Evolutionary conservation across 2,329 filamentous ascomycete species (phyloP).

Genomic region (Penicillium fuscoglaucum): DNA sequence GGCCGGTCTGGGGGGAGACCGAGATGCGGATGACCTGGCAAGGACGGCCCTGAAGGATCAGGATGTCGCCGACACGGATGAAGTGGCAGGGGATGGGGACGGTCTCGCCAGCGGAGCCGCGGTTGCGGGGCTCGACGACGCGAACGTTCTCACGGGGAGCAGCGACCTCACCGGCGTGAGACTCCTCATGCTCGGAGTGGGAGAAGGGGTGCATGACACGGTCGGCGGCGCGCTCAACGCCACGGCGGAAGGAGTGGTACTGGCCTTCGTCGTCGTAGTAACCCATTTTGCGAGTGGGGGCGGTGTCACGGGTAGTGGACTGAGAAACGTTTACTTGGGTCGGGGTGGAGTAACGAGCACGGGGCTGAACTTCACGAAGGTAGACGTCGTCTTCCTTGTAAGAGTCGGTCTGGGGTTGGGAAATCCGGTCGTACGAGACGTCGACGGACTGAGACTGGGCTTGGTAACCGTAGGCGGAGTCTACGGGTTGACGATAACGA

Average conservation of each 20-base stretch:
- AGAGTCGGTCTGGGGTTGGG: conserved; percentile 31
- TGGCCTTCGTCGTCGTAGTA: conserved; percentile 79
- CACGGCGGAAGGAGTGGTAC: conserved; percentile 73
- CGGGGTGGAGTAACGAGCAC: conserved; percentile 34
- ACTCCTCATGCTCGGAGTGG: conserved; percentile 43
- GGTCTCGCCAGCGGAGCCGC: conserved; percentile 65
- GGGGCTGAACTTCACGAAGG: conserved; percentile 33
- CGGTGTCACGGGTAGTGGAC: conserved; percentile 53
- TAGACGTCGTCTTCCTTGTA: conserved; percentile 41
- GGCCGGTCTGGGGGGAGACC: conserved; percentile 93
- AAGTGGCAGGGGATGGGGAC: conserved; percentile 99
- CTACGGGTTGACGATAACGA: conserved; percentile 32
- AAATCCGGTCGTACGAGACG: conserved; percentile 35
- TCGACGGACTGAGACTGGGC: conserved; percentile 24
- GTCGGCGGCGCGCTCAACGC: conserved; percentile 66
- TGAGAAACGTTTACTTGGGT: conserved; percentile 47
- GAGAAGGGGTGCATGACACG: conserved; percentile 62
- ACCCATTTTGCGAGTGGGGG: conserved; percentile 65
- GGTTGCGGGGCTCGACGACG: conserved; percentile 53
- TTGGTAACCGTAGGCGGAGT: conserved; percentile 26
- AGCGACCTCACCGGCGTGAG: conserved; percentile 45
- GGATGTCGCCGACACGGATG: conserved; percentile 96
- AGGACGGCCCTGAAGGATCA: conserved; percentile 97
- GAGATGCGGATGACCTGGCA: conserved; percentile 99
- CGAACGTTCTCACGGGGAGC: conserved; percentile 50